These are phyloP conservation scores for Heterobasidion irregulare DNA, from an alignment of 1,284 basidiomycete genomes.

Conservation along the genomic window DNA sequence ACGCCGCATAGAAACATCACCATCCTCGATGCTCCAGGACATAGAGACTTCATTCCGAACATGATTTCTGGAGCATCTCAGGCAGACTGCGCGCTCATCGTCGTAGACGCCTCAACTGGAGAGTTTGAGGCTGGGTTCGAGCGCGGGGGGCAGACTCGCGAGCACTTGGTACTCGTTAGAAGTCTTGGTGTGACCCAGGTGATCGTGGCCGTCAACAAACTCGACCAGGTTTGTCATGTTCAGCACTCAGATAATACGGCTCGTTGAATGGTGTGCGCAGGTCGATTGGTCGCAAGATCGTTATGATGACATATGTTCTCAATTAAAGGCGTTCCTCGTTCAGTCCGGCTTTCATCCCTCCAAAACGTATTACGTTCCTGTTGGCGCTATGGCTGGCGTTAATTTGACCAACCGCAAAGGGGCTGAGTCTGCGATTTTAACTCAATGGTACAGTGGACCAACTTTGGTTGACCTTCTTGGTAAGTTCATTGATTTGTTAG, in stretches of 20 bases:
- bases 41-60: slow-evolving; percentile 97
- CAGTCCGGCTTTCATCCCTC: slow-evolving; percentile 81
- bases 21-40: slow-evolving; percentile 93
- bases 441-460: slow-evolving; percentile 80
- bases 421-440: slow-evolving; percentile 39
- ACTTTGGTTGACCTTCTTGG: slow-evolving; percentile 83
- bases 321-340: slow-evolving; percentile 75
- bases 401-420: slow-evolving; percentile 63
- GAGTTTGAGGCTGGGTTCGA: slow-evolving; percentile 97
- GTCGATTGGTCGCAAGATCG: slow-evolving; percentile 78
- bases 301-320: slow-evolving; percentile 78
- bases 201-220: slow-evolving; percentile 91
- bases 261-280: slow-evolving; percentile 29
- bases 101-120: slow-evolving; percentile 85
- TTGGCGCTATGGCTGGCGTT: slow-evolving; percentile 85
- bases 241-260: not conserved
- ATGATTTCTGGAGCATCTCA: slow-evolving; percentile 99
- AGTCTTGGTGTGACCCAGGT: slow-evolving; percentile 94
- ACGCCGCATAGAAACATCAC: slow-evolving; percentile 81
- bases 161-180: slow-evolving; percentile 88
- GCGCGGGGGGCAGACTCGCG: slow-evolving; percentile 92
- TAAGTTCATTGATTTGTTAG: slow-evolving; percentile 20
- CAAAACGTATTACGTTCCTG: slow-evolving; percentile 82
- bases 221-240: slow-evolving; percentile 61
- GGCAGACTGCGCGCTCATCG: slow-evolving; percentile 93